A percentile compares a stretch with the other conserved stretches of the same genome.
phyloP scores from a whole-genome alignment of 805 yeast species.

The Candida awuae region DNA sequence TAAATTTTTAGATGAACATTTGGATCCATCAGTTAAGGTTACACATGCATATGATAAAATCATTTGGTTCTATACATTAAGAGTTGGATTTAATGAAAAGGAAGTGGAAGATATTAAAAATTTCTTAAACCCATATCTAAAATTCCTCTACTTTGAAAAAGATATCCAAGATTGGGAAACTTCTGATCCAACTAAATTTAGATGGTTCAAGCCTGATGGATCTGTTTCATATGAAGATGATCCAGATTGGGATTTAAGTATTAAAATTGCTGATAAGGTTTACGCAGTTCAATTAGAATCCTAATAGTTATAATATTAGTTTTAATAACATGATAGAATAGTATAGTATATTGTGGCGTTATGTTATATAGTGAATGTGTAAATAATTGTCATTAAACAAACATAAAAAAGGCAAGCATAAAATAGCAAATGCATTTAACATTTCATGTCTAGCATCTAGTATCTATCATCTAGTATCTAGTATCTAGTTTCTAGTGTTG shows the following conservation, averaged over 20 bases:
- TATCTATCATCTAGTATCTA: too few species aligned
- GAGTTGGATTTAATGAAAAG: constrained; percentile 21
- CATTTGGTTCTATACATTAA: constrained; percentile 28
- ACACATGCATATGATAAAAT: constrained; percentile 31
- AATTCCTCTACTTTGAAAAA: constrained; percentile 23
- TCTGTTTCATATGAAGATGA: constrained; percentile 23
- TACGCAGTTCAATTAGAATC: too few species aligned
- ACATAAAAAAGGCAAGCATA: background rate
- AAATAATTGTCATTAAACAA: background rate
- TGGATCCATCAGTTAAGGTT: constrained; percentile 23
- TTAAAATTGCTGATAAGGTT: constrained; percentile 26
- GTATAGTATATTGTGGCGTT: too few species aligned
- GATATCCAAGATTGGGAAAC: constrained; percentile 26
- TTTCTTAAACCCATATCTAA: constrained; percentile 27
- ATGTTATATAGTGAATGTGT: too few species aligned
- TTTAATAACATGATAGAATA: too few species aligned
- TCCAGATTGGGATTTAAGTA: constrained; percentile 31
- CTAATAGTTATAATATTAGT: too few species aligned
- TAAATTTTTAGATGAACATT: constrained; percentile 11
- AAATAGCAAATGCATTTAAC: too few species aligned
- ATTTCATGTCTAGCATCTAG: too few species aligned
- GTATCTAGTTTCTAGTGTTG: background rate
- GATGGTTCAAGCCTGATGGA: constrained; percentile 27
- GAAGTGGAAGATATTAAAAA: constrained; percentile 24
- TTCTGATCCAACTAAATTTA: constrained; percentile 17